Evolutionary conservation across 176 grass and related monocot genomes (phyloP).

Genomic region (Phyllostachys edulis): DNA sequence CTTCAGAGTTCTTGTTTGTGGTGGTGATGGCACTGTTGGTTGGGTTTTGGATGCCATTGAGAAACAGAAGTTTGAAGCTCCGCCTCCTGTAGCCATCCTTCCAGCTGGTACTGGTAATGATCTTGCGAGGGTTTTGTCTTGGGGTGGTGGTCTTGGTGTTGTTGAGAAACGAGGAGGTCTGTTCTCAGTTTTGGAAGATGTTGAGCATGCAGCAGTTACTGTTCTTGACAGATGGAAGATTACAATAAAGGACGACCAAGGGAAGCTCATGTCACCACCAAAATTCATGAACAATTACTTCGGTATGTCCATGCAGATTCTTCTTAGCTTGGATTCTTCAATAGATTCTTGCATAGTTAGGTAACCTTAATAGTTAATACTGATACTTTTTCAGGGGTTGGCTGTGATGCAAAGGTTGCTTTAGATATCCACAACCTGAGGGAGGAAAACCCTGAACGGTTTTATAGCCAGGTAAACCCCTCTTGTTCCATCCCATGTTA

Average conservation of each 20-base stretch:
- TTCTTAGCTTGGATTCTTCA: slow-evolving; percentile 4
- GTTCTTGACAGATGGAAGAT: slow-evolving; percentile 84
- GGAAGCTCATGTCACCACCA: slow-evolving; percentile 43
- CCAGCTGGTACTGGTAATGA: slow-evolving; percentile 90
- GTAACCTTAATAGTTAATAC: slow-evolving; percentile 10
- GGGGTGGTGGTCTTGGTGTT: slow-evolving; percentile 75
- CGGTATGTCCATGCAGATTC: slow-evolving; percentile 45
- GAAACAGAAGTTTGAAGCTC: slow-evolving; percentile 77
- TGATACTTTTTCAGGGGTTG: slow-evolving; percentile 61
- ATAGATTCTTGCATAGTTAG: slow-evolving; percentile 7
- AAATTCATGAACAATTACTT: slow-evolving; percentile 91
- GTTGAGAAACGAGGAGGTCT: slow-evolving; percentile 66
- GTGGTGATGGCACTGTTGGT: slow-evolving; percentile 79
- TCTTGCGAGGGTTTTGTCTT: slow-evolving; percentile 72
- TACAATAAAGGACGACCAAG: slow-evolving; percentile 47
- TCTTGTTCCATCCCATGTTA: slow-evolving; percentile 11
- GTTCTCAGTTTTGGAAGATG: slow-evolving; percentile 58
- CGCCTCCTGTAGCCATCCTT: slow-evolving; percentile 79
- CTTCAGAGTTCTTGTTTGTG: slow-evolving; percentile 89
- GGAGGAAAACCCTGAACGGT: slow-evolving; percentile 98
- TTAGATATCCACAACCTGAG: slow-evolving; percentile 91
- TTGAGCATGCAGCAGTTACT: slow-evolving; percentile 70
- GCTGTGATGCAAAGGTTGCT: slow-evolving; percentile 99
- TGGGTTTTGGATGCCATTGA: slow-evolving; percentile 90
- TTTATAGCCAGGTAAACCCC: slow-evolving; percentile 76